phyloP scores from a whole-genome alignment of 768 basidiomycete genomes.

The Tulasnella sp. region DNA sequence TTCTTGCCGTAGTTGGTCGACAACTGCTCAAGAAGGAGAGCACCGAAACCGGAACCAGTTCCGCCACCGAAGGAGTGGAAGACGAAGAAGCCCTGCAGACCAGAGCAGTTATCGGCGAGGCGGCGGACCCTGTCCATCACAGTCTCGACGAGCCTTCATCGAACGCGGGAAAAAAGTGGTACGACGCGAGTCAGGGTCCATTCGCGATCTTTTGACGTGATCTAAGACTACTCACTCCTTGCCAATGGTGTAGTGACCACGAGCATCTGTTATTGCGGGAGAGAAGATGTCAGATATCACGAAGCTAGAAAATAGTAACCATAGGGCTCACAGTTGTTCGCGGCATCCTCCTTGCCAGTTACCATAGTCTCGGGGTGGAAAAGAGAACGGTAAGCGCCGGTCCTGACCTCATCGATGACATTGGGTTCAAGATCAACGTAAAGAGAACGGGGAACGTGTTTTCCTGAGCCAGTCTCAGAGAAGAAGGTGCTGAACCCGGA shows the following conservation, averaged over 20 bases:
- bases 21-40: conserved; percentile 92
- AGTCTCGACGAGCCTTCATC: conserved; percentile 70
- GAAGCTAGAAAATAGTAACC: conserved; percentile 15
- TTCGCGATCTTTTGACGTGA: conserved; percentile 11
- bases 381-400: conserved; percentile 89
- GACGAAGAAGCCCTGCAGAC: conserved; percentile 99
- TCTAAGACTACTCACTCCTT: conserved; percentile 56
- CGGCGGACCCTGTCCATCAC: conserved; percentile 97
- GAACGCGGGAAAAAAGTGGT: conserved; percentile 7
- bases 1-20: conserved; percentile 99
- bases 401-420: conserved; percentile 96
- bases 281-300: conserved; percentile 20
- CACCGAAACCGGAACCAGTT: conserved; percentile 98
- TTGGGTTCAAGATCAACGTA: conserved; percentile 98
- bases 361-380: conserved; percentile 99
- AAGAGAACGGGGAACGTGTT: conserved; percentile 95
- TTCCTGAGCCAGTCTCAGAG: conserved; percentile 95
- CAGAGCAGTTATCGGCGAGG: conserved; percentile 95
- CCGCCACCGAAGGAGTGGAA: conserved; percentile 99
- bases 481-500: conserved; percentile 99
- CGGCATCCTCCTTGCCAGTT: conserved; percentile 98
- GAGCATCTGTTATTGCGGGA: conserved; percentile 63
- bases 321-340: conserved; percentile 86
- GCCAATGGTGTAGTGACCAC: conserved; percentile 98
- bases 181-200: conserved; percentile 11